Evolutionary conservation across 495 filamentous ascomycete genomes (phyloP).

Genomic region (Podospora pseudopauciseta): DNA sequence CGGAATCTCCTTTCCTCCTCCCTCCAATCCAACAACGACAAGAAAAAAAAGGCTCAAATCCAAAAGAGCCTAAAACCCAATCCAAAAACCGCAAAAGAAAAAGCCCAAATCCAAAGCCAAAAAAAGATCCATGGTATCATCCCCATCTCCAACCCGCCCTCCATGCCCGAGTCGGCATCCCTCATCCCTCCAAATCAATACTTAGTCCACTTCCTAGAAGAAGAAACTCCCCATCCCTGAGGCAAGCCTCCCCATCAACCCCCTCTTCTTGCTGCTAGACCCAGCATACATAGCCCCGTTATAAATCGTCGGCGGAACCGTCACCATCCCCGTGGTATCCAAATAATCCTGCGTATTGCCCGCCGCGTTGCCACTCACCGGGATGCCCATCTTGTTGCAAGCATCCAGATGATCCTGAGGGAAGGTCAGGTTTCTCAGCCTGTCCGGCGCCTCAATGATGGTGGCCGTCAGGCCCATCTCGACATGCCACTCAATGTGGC

Average conservation of each 20-base stretch:
- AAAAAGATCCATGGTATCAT: neutral
- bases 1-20: neutral
- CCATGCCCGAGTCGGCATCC: neutral
- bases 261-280: neutral
- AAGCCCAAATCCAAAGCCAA: neutral
- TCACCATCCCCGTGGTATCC: conserved; percentile 54
- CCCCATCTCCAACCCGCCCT: too few species aligned
- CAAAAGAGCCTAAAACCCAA: neutral
- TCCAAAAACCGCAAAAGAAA: neutral
- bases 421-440: conserved; percentile 56
- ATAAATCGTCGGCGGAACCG: conserved; percentile 39
- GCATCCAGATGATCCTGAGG: conserved; percentile 57
- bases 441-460: conserved; percentile 65
- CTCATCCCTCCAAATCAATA: neutral
- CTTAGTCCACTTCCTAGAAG: neutral
- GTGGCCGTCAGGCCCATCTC: conserved; percentile 67
- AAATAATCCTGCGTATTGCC: conserved; percentile 62
- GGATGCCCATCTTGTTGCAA: conserved; percentile 52
- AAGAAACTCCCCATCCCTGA: neutral
- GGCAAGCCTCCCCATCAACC: neutral
- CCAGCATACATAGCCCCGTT: conserved; percentile 20
- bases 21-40: neutral
- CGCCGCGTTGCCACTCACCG: conserved; percentile 67
- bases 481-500: conserved; percentile 80
- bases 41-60: too few species aligned